Base-by-base conservation (phyloP, 106 monocot species). In the Dendrobium chrysotoxum region DNA sequence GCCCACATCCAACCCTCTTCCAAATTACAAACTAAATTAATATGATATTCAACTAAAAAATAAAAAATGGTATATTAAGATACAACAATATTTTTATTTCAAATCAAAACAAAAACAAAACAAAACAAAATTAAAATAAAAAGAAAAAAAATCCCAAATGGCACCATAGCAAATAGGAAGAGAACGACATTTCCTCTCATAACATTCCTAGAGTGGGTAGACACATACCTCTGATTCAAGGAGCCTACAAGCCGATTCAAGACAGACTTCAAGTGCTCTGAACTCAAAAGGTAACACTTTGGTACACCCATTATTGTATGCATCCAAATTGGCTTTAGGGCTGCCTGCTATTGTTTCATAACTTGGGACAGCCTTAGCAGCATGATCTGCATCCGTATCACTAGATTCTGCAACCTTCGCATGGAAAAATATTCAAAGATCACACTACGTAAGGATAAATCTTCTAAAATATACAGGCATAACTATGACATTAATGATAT, bases 181-280 rank as follows among this genome's bases (percentile, higher is more conserved):
- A 25, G 64, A 64, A 64, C 21, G 15, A 2, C 64, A 25, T 64
- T 15, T 25, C 64, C 26, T 26, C n/a, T 26, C 64, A 64, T 11
- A 64, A 64, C 64, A 64, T 25, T 64, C 64, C 64, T 0, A 31
- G 31, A 66, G 70, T 35, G 13, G 21, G 4, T 70, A 70, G 7
- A 72, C 20, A 45, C 53, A 55, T 74, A 82, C 87, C 87, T 87
- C 87, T 66, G 81, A 72, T 81, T 87, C 87, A 28, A 86, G 79
- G 68, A 75, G 76, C 30, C 79, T 75, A 30, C 86, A 86, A 75
- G 82, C 79, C 26, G 86, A 86, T 30, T 86, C 86, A 79, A 86
- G 86, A 65, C 86, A 86, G 46, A 79, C 82, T 76, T 86, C 86
- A 35, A 86, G 79, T 53, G 82, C 79, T 79, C 75, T 86, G 67